A percentile compares a stretch with the other conserved stretches of the same genome.
Conservation (phyloP, 768 basidiomycete genomes). For the Tylopilus vinaceipallidus region DNA sequence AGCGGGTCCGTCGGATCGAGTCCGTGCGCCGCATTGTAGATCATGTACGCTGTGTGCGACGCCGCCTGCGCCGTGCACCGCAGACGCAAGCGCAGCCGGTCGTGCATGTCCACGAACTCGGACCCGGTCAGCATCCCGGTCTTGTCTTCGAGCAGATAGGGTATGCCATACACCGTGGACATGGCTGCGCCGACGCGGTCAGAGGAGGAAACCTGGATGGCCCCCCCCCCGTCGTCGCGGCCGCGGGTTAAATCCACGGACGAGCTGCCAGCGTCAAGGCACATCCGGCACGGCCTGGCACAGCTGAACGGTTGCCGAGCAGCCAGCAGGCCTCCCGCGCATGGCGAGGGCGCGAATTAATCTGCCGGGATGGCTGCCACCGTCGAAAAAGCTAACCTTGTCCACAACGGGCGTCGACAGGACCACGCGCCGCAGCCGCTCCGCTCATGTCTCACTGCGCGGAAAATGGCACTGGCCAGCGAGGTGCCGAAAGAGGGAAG, state of each 20-base stretch:
- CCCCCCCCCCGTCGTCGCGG: neutral
- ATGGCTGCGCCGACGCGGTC: conserved; percentile 12
- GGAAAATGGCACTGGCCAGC: conserved; percentile 13
- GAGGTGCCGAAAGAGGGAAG: conserved; percentile 18
- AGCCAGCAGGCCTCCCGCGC: conserved; percentile 16
- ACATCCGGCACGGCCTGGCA: conserved; percentile 12
- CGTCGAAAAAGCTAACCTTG: conserved; percentile 14
- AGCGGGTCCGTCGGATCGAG: conserved; percentile 37
- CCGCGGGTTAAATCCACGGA: conserved; percentile 26
- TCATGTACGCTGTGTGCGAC: conserved; percentile 47
- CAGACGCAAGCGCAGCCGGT: conserved; percentile 51
- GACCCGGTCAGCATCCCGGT: conserved; percentile 52
- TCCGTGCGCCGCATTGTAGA: conserved; percentile 41
- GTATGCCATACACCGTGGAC: conserved; percentile 49
- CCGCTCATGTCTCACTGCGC: conserved; percentile 10
- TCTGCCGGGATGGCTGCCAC: conserved; percentile 26
- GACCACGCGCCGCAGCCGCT: conserved; percentile 13
- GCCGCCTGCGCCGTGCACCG: conserved; percentile 45
- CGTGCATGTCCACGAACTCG: conserved; percentile 62
- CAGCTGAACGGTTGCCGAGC: conserved; percentile 16
- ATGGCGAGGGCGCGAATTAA: conserved; percentile 9
- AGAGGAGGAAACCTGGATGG: neutral
- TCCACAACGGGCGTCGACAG: conserved; percentile 8
- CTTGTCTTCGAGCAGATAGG: conserved; percentile 64
- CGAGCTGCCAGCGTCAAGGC: conserved; percentile 15